These are phyloP conservation scores for Ascosphaera pollenicola DNA, from an alignment of 2,329 filamentous ascomycete genomes.

Conservation along the genomic window DNA sequence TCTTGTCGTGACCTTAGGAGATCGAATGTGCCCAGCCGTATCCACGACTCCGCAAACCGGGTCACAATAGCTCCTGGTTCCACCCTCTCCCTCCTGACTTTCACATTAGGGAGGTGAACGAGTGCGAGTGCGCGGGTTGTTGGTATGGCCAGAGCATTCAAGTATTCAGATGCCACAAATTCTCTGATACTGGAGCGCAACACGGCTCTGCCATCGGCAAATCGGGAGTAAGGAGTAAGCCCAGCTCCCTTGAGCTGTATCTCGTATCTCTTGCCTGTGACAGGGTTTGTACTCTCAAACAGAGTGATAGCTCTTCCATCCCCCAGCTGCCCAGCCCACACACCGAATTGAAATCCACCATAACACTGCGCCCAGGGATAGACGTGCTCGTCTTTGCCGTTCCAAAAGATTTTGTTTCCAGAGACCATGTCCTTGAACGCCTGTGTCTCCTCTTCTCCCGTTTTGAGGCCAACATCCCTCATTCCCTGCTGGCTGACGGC, in stretches of 20 bases:
- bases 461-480: conserved; percentile 53
- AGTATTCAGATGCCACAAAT: conserved; percentile 74
- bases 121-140: conserved; percentile 71
- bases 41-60: conserved; percentile 76
- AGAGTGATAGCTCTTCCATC: conserved; percentile 86
- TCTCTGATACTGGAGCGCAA: conserved; percentile 82
- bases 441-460: conserved; percentile 43
- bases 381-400: conserved; percentile 50
- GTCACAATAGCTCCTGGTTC: conserved; percentile 88
- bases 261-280: conserved; percentile 56
- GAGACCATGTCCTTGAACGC: conserved; percentile 59
- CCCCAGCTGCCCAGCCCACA: conserved; percentile 89
- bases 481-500: conserved; percentile 60
- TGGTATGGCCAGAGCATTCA: conserved; percentile 69
- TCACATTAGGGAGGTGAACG: conserved; percentile 48
- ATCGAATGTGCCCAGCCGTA: conserved; percentile 90
- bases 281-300: conserved; percentile 66
- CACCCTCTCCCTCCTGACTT: conserved; percentile 53
- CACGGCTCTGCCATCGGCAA: conserved; percentile 89
- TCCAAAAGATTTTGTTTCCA: conserved; percentile 62
- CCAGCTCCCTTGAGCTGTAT: conserved; percentile 89
- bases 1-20: conserved; percentile 68
- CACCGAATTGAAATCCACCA: conserved; percentile 50
- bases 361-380: conserved; percentile 99
- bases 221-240: conserved; percentile 80